phyloP scores from a whole-genome alignment of 495 filamentous ascomycete genomes.

The Podospora pseudocomata region DNA sequence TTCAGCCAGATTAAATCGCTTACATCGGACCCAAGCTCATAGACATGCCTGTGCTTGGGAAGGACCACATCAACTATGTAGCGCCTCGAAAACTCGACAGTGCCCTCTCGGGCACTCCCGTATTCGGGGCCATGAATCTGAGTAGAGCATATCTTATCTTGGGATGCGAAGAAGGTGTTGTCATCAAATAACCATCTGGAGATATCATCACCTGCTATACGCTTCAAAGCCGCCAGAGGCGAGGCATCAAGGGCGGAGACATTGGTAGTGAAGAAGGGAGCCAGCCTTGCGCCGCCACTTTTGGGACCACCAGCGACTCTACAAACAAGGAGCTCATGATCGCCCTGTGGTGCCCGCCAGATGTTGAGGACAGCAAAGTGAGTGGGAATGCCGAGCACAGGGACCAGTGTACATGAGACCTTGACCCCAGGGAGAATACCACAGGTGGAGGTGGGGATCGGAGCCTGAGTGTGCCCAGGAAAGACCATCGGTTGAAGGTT shows the following conservation, averaged over 20 bases:
- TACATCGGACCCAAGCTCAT: not conserved
- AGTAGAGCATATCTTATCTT: not conserved
- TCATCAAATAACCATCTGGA: not conserved
- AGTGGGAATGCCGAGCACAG: not conserved
- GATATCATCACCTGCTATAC: not conserved
- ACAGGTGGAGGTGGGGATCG: not conserved
- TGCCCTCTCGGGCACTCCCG: not conserved
- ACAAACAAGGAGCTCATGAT: not conserved
- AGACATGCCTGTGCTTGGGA: not conserved
- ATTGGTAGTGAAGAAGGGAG: not conserved
- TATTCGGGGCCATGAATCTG: not conserved
- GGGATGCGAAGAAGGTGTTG: not conserved
- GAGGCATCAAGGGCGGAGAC: not conserved
- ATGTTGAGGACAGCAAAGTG: not conserved
- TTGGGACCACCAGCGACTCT: not conserved
- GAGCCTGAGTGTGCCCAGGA: not conserved
- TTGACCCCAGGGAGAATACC: not conserved
- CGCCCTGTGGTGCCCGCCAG: not conserved
- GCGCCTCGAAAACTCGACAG: not conserved
- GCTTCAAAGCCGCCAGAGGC: not conserved
- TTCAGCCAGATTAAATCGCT: not conserved
- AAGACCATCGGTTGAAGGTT: not conserved
- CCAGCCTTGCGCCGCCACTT: not conserved
- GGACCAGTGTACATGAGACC: not conserved
- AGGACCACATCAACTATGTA: not conserved